Evolutionary conservation across 352 stramenopile species (phyloP), one percentile per base, ranked within the genome.

Genomic region (Achlya hypogyna): DNA sequence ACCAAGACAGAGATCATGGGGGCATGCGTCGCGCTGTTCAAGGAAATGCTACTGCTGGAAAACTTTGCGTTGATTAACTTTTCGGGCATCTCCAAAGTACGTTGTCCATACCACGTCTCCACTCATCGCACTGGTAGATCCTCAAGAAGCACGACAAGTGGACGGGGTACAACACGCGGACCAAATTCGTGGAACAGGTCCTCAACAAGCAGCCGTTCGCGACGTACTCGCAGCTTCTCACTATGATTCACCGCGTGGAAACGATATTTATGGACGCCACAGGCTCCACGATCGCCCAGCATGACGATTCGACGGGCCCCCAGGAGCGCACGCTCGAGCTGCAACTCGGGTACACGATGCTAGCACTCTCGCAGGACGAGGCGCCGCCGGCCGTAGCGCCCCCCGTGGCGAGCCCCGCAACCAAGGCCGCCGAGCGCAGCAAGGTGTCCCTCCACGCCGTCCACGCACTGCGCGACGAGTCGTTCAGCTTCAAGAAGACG

Each of bases 41-140:
- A 95, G 73, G 83, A 95, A 64, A 67, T 95, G 34, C 63, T 95
- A 63, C 70, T 95, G 65, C 75, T 95, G 16, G 86, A 95, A 60
- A 95, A 95, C 69, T 95, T 91, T 71, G 84, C 84, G 3, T 84
- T 95, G 27, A 95, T 95, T 81, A 95, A 95, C 71, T 95, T 92
- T 54, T 95, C 84, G 45, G 86, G 83, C 62, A 91, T 93, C 74
- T 93, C 84, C 49, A 95, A 95, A 78, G 79, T 86, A 71, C 23
- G 45, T 45, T 45, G 43, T 28, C 16, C 51, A 18, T 64, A 8
- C 10, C 1, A 22, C 53, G 14, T 0, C 12, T 53, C 5, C 10
- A 8, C 38, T 63, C 32, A 23, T 68, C 32, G 34, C 25, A 20
- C 18, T 22, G 10, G 4, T 28, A 88, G 84, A 95, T 95, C 60